phyloP scores from a whole-genome alignment of 2,329 filamentous ascomycete genomes.

The Xylariaceae sp. region DNA sequence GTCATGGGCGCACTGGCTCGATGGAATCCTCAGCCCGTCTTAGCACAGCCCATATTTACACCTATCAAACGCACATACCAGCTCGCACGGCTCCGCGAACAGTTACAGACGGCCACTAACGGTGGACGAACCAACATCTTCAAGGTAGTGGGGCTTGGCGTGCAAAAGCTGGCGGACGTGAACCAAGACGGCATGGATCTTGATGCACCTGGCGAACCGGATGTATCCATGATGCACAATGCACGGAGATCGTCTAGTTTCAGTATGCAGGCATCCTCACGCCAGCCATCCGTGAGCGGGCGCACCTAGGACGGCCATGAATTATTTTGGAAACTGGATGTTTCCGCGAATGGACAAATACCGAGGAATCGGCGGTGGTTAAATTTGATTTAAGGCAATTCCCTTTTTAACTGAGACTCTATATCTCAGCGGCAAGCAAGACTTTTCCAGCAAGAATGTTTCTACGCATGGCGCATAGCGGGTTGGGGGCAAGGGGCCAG shows the following conservation, averaged over 20 bases:
- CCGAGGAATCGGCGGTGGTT: neutral
- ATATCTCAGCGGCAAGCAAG: neutral
- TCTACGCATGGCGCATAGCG: constrained; percentile 1
- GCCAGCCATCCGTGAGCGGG: constrained; percentile 45
- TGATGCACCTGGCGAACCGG: constrained; percentile 56
- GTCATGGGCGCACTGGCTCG: constrained; percentile 78
- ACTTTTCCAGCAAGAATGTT: too few relatives aligned
- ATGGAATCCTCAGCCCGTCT: constrained; percentile 73
- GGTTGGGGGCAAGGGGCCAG: constrained; percentile 5
- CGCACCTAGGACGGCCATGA: constrained; percentile 36
- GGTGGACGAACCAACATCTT: constrained; percentile 63
- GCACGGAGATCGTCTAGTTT: constrained; percentile 45
- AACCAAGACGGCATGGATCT: constrained; percentile 43
- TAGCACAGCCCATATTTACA: constrained; percentile 59
- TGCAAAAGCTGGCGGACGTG: constrained; percentile 50
- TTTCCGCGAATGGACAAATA: neutral
- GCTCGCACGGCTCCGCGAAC: constrained; percentile 59
- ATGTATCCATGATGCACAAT: constrained; percentile 41
- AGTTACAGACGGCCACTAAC: constrained; percentile 63
- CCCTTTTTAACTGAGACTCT: neutral
- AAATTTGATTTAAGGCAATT: neutral
- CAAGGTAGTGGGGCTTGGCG: constrained; percentile 53
- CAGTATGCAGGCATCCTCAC: constrained; percentile 40
- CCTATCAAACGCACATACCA: constrained; percentile 62
- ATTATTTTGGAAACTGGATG: neutral